Base-by-base conservation (phyloP, 1,139 yeast genomes). In the Suhomyces coccinellae region DNA sequence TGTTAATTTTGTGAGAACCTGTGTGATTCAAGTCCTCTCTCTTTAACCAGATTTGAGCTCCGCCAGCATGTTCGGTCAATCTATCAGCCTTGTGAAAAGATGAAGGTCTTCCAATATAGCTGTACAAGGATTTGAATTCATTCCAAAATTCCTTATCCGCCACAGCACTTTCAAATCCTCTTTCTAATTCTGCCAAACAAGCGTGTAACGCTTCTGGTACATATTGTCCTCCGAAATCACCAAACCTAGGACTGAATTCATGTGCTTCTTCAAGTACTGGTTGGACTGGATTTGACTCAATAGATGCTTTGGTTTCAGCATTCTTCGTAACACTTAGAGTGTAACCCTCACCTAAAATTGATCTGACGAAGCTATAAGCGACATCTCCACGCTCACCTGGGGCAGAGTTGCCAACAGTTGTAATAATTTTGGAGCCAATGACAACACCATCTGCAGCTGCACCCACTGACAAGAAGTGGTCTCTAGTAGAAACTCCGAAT, bases 1-100 rank as follows among this genome's bases (percentile, higher is more conserved):
- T 93, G 69, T 93, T 93, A 64, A 93, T 93, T 71, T 93, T 93
- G 72, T 93, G 99, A 33, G 96, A 87, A 49, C 99, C 99, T 2
- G 99, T 93, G 67, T 93, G 99, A 72, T 93, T 93, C 62, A 93
- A 77, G 65, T 93, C 99, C 74, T 93, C 99, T 71, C 99, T 85
- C 70, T 93, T 93, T 62, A 93, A 80, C 98, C 98, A 93, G 68
- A 93, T 90, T 62, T 86, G 87, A 20, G 99, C 98, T 58, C 99
- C 99, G 27, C 97, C 97, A 30, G 91, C 91, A 58, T 85, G 71
- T 67, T 88, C 95, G 30, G 96, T 77, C 57, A 93, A 79, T 63
- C 98, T 79, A 49, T 88, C 96, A 43, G 98, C 99, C 59, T 77
- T 79, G 65, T 93, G 98, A 61, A 93, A 79, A 16, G 90, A 80